Evolutionary conservation across 768 basidiomycete genomes (phyloP), one percentile per base, ranked within the genome.

Genomic region (Rhizopogon sp.): DNA sequence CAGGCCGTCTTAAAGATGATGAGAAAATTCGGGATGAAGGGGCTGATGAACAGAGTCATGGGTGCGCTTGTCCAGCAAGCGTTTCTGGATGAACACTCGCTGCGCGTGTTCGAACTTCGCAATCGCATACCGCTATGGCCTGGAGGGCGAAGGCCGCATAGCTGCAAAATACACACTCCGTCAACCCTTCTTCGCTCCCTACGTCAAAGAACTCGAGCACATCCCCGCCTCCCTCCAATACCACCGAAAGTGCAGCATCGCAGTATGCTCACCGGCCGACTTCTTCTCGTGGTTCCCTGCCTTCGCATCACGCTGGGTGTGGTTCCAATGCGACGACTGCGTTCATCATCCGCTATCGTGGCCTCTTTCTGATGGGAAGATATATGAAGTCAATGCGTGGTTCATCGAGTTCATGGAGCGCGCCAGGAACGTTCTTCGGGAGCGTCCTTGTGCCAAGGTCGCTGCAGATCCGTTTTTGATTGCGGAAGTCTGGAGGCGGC

Each of bases 101-200:
- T 77, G 9, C 70, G 72, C 22, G 64, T 71, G 13, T 76, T 72
- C n/a, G n/a, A n/a, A n/a, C n/a, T n/a, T n/a, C 47, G 74, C 75
- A 42, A 68, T 76, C 54, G 72, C 74, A 22, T 66, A 69, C 53
- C 70, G 69, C 39, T 74, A 72, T 55, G 59, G 67, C 41, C 60
- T 74, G 50, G 64, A 69, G 41, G 59, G 61, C 10, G 69, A 74
- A 51, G 65, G 69, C 13, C 64, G 62, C n/a, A 55, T 64, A 2
- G 76, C 76, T 39, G 73, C 74, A 3, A 63, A 55, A 16, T 54
- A 65, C 50, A 73, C 75, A 35, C 65, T 76, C 45, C 61, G 66
- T 2, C 20, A 20, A 20, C 20, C 73, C 40, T 62, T 76, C 37
- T 67, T 67, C 33, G 64, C 70, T 16, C 67, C 66, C 40, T 68